Evolutionary conservation across 2,329 filamentous ascomycete species (phyloP), one percentile per base, ranked within the genome.

Genomic region (Penicillium sp.): DNA sequence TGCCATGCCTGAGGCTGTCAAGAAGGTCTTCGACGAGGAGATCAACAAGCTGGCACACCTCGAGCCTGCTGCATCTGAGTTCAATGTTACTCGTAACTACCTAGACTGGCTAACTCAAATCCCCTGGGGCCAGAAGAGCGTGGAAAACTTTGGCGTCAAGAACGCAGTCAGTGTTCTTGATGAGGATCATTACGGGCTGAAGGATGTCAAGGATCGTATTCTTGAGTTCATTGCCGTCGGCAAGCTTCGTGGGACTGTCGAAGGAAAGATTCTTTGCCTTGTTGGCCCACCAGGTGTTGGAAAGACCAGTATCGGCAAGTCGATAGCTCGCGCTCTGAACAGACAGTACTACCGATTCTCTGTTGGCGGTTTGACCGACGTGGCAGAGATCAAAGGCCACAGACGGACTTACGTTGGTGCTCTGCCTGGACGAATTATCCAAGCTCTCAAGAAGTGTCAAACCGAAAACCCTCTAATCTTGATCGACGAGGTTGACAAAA

Each of bases 271-370:
- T 51, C 80, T 99, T 37, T 99, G 94, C 76, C 93, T 99, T 70
- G 95, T 99, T 53, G 94, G 94, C 0, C 94, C 94, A 50, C 94
- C 94, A 17, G 94, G 94, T 79, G 94, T 99, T 26, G 94, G 94
- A 67, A 99, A 99, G 81, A 99, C 94, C 3, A 97, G 92, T 74
- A 99, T 99, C 64, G 94, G 94, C 71, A 99, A 99, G 75, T 97
- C 92, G 0, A 97, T 99, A 67, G 94, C 94, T 16, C 85, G 93
- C 53, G 95, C 94, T 28, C 79, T 99, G 55, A 97, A 97, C 76
- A 84, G 95, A 56, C 88, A 99, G 70, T 99, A 99, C 79, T 99
- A 99, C 79, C 86, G 94, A 64, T 99, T 99, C 81, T 97, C 92
- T 69, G 94, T 99, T 9, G 94, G 94, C 70, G 94, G 94, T 65